phyloP scores from a whole-genome alignment of 2,329 filamentous ascomycete genomes.

The Colletotrichum somersetense region DNA sequence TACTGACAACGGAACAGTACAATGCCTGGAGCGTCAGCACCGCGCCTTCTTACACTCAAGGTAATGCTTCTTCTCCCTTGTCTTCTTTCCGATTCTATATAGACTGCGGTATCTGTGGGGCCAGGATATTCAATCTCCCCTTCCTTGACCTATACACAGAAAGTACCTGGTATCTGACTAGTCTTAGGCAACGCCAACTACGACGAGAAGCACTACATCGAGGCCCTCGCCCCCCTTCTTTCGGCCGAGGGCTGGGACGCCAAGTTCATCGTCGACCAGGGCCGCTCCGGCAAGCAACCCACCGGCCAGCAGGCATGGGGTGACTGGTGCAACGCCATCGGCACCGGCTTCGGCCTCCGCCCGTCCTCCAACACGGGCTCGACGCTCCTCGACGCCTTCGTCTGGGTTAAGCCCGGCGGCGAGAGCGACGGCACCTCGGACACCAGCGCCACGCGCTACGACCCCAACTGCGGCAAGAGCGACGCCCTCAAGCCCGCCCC shows the following conservation, averaged over 20 bases:
- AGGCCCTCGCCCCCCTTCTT: slow-evolving; percentile 75
- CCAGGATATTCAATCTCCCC: background rate
- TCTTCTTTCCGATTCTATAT: too few species aligned
- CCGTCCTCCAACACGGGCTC: slow-evolving; percentile 73
- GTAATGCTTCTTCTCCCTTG: slow-evolving; percentile 40
- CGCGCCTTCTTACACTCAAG: slow-evolving; percentile 60
- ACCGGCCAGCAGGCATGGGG: slow-evolving; percentile 73
- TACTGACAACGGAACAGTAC: slow-evolving; percentile 49
- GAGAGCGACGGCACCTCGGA: slow-evolving; percentile 67
- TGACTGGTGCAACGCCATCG: slow-evolving; percentile 76
- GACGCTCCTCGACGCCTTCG: slow-evolving; percentile 72
- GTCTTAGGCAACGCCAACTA: slow-evolving; percentile 60
- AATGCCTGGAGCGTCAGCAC: slow-evolving; percentile 60
- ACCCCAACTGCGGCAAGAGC: slow-evolving; percentile 65
- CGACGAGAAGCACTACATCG: slow-evolving; percentile 68
- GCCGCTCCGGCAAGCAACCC: slow-evolving; percentile 65
- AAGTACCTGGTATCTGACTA: slow-evolving; percentile 40
- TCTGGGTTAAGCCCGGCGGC: slow-evolving; percentile 78
- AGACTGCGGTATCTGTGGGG: background rate
- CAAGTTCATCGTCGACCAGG: slow-evolving; percentile 64
- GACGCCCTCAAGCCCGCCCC: slow-evolving; percentile 74
- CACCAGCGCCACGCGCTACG: slow-evolving; percentile 63
- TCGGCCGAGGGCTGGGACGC: slow-evolving; percentile 59
- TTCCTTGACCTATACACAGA: background rate
- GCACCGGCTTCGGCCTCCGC: slow-evolving; percentile 74